phyloP scores from a whole-genome alignment of 139 green algal species.

The Tetraselmis chui region DNA sequence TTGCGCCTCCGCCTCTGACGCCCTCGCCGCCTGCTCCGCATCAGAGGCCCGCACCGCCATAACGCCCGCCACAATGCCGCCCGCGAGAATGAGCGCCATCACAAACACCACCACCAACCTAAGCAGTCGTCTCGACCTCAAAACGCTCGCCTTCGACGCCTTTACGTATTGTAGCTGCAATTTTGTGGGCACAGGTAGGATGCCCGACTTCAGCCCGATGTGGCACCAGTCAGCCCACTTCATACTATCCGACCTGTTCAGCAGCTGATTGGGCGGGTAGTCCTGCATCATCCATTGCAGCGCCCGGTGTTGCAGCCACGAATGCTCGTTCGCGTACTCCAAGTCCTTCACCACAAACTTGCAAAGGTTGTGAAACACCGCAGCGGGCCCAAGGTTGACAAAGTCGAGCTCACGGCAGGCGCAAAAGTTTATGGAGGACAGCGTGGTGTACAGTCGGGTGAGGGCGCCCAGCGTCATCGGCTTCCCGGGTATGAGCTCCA shows the following conservation, averaged over 20 bases:
- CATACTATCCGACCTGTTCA: not conserved
- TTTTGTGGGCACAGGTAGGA: not conserved
- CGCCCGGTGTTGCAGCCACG: not conserved
- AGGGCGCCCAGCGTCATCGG: not conserved
- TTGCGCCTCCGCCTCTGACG: not conserved
- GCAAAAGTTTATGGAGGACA: not conserved
- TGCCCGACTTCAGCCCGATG: not conserved
- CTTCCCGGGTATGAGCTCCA: not conserved
- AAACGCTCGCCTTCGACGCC: not conserved
- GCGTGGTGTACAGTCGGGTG: not conserved
- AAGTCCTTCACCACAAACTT: not conserved
- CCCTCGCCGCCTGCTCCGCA: not conserved
- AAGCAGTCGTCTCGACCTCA: not conserved
- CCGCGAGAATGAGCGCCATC: not conserved
- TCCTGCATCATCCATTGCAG: not conserved
- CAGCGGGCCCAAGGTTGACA: not conserved
- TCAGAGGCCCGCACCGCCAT: not conserved
- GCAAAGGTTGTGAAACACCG: not conserved
- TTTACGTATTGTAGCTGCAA: not conserved
- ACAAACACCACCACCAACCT: not conserved
- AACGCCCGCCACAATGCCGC: not conserved
- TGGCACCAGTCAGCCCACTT: not conserved
- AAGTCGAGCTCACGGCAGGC: not conserved
- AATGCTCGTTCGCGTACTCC: not conserved
- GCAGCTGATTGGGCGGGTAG: not conserved